Evolutionary conservation across 2,329 filamentous ascomycete genomes (phyloP), one percentile per base, ranked within the genome.

Genomic region (Phoma herbarum): DNA sequence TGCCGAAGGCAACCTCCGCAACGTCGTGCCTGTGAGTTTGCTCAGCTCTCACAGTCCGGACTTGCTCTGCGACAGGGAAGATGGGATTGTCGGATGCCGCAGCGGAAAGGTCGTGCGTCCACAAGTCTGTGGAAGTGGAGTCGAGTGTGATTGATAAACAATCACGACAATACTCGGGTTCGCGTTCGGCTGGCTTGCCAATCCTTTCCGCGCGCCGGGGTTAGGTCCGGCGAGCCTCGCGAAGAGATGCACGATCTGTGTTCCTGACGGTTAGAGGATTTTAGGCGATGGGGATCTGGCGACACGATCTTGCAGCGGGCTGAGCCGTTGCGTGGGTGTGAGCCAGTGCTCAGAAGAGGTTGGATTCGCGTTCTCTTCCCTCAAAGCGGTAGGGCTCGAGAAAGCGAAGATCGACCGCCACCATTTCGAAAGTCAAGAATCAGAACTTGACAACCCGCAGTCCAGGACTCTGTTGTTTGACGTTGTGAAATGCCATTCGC

Each of bases 151-250:
- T 46, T 37, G 26, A 53, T 45, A 58, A 22, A 41, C 23, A 20
- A n/a, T 26, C 14, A 48, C 14, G n/a, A 48, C 3, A 22, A 33
- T 29, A 35, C 29, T 46, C 51, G 50, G 31, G 4, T 51, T 50
- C 50, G 56, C 39, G 39, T 59, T 59, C 45, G 50, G 56, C 29
- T 31, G 50, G 52, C 52, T 39, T 60, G 25, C 49, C 37, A n/a
- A 20, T 35, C 35, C 39, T 14, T 48, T 20, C 44, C 35, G 52
- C 28, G 16, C 26, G 25, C 18, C 35, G 31, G 22, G 25, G n/a
- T 33, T 16, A 43, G 25, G 8, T 37, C 53, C 46, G 20, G 31
- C 22, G 44, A 11, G 31, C 25, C 48, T 54, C 11, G 31, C 45
- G n/a, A 43, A 28, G 10, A 28, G 50, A 51, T 44, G 37, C 43